Percentiles rank a stretch among this genome's conserved stretches.
Conservation (phyloP, 768 basidiomycete genomes). For the Daedaleopsis nitida region DNA sequence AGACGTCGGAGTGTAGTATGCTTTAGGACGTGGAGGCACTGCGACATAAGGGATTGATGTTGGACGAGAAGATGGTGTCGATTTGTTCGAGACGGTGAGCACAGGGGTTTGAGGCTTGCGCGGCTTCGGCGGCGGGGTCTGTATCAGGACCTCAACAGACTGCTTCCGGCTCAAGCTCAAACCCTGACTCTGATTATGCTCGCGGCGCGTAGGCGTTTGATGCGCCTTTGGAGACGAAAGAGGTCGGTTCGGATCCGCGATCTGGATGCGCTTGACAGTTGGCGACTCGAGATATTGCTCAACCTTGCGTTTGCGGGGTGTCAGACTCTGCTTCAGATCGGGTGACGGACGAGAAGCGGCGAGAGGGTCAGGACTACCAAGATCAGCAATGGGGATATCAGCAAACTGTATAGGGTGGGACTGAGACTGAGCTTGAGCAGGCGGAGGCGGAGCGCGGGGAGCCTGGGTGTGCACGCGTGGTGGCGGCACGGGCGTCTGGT, state of each 20-base stretch:
- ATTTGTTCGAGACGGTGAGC: conserved; percentile 19
- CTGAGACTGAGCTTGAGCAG: conserved; percentile 29
- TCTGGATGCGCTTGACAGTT: conserved; percentile 57
- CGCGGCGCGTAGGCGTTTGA: neutral
- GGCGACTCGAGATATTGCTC: conserved; percentile 63
- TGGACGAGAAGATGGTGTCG: conserved; percentile 20
- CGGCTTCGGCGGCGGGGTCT: conserved; percentile 10
- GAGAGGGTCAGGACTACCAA: conserved; percentile 55
- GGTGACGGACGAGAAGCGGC: conserved; percentile 38
- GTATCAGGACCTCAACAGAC: conserved; percentile 14
- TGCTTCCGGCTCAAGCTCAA: neutral
- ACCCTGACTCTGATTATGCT: neutral
- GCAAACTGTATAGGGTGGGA: neutral
- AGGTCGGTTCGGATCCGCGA: conserved; percentile 22
- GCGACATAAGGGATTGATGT: conserved; percentile 30
- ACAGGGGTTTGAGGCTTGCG: conserved; percentile 13
- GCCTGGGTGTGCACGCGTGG: neutral
- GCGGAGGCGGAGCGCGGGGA: neutral
- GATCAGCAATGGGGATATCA: neutral
- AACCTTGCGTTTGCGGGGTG: conserved; percentile 74
- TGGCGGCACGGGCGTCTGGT: conserved; percentile 51
- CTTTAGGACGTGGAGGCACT: conserved; percentile 29
- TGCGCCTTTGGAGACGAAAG: conserved; percentile 20
- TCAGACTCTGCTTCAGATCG: conserved; percentile 34
- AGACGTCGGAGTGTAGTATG: conserved; percentile 21